Percentiles rank a stretch among this genome's conserved stretches.
Evolutionary conservation across 306 rosid species (phyloP).

Genomic region (Biancaea sappan): DNA sequence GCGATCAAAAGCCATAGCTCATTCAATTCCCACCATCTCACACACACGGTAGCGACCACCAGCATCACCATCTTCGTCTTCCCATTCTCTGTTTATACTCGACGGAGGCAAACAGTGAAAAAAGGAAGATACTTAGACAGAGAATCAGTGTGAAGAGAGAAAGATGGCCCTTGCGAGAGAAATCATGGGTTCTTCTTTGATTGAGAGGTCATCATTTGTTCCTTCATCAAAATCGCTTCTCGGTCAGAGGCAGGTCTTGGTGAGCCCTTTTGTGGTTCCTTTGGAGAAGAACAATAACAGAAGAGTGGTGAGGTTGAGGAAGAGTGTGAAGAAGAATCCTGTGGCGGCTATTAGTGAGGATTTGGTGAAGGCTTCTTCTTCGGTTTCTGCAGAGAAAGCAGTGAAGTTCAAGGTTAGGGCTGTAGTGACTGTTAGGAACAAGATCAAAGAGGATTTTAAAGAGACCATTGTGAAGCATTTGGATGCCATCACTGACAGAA

Average conservation of each 20-base stretch:
- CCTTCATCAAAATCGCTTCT: constrained; percentile 43
- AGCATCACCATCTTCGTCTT: not conserved
- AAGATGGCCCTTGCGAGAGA: constrained; percentile 65
- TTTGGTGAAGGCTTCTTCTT: constrained; percentile 43
- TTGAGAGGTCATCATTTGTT: constrained; percentile 41
- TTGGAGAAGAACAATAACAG: constrained; percentile 38
- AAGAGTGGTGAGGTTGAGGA: constrained; percentile 43
- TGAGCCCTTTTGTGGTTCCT: constrained; percentile 44
- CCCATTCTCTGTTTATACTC: too few species aligned
- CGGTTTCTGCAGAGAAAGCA: constrained; percentile 52
- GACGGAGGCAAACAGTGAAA: not conserved
- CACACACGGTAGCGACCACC: not conserved
- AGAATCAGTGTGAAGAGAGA: not conserved
- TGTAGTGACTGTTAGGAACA: constrained; percentile 78
- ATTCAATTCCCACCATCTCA: not conserved
- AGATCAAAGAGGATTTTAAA: constrained; percentile 67
- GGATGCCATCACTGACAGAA: constrained; percentile 64
- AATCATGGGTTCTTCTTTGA: constrained; percentile 51
- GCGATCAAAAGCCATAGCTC: not conserved
- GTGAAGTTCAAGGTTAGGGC: constrained; percentile 80
- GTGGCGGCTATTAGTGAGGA: constrained; percentile 78
- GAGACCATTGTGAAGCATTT: constrained; percentile 64
- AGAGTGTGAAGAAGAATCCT: constrained; percentile 40
- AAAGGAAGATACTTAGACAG: not conserved
- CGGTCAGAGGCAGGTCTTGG: constrained; percentile 26